phyloP scores from a whole-genome alignment of 139 green algal species.

The Volvox reticuliferus region DNA sequence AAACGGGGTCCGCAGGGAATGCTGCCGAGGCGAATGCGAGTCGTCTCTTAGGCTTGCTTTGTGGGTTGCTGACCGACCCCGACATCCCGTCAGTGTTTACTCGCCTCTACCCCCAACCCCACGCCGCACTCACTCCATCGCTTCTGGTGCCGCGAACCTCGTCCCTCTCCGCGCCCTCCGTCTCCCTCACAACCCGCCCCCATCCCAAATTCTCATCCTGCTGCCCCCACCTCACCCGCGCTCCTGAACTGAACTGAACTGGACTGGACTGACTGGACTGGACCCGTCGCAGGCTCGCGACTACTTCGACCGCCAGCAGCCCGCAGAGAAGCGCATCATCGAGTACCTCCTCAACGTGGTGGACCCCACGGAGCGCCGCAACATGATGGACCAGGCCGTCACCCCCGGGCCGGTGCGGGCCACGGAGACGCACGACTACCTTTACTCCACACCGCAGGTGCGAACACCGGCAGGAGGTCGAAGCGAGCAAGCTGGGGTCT shows the following conservation, averaged over 20 bases:
- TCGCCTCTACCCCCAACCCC: not conserved
- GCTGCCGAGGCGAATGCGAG: too few species aligned
- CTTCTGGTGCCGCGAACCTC: too few species aligned
- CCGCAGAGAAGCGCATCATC: slow-evolving; percentile 73
- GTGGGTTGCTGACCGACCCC: too few species aligned
- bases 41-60: too few species aligned
- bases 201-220: not conserved
- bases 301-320: slow-evolving; percentile 74
- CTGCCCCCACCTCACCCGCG: too few species aligned
- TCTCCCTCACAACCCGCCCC: not conserved
- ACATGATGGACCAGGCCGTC: slow-evolving; percentile 66
- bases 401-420: slow-evolving; percentile 59
- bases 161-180: not conserved
- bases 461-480: too few species aligned
- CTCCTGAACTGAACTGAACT: not conserved
- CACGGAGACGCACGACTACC: slow-evolving; percentile 72
- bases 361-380: slow-evolving; percentile 49
- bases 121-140: too few species aligned
- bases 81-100: not conserved
- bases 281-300: slow-evolving; percentile 51
- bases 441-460: slow-evolving; percentile 63
- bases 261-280: not conserved
- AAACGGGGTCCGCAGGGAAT: too few species aligned
- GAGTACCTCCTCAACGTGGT: slow-evolving; percentile 64
- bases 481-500: too few species aligned